Base-by-base conservation (phyloP, 2,329 filamentous ascomycete species). In the Diaporthe humulicola region DNA sequence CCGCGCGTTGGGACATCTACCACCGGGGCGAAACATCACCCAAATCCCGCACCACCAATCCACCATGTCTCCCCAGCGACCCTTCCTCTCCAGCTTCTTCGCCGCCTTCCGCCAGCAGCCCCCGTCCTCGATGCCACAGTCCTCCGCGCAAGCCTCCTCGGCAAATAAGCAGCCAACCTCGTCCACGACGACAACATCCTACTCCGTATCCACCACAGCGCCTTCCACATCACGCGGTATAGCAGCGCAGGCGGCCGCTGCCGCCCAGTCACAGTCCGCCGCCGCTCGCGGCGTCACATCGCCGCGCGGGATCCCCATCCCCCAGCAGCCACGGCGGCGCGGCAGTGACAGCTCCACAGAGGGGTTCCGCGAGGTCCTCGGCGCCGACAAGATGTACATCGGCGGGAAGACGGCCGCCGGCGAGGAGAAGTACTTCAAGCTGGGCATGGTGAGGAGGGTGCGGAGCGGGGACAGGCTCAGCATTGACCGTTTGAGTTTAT, bases 401-500 rank as follows among this genome's bases (percentile, higher is more conserved):
- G 94, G 94, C 30, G 94, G 94, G 9, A 86, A 93, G 80, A 95
- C 93, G 38, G 93, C 93, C 1, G 88, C 85, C 1, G 94, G 94
- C n/a, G 94, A 96, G 80, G 94, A 96, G 82, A 90, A 90, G 80
- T 95, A 95, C 85, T 96, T 95, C 83, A 95, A 95, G 85, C 85
- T 96, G 58, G 93, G 93, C 57, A 93, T 96, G 77, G 91, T 96
- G 66, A 90, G 92, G 81, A 86, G 93, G 73, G 91, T 94, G 74
- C 87, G 91, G 80, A 96, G 94, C 82, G 92, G 93, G 72, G 94
- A 95, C 81, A 88, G 93, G 56, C 83, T 95, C 79, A 95, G 93
- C 79, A 84, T 95, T 74, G 94, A 96, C 84, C 89, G 93, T 73
- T 83, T 96, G 82, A 95, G 93, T 80, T 86, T 96, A 84, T 95